Evolutionary conservation across 1,139 yeast genomes (phyloP).

Genomic region (Lizanozyma gosingica): DNA sequence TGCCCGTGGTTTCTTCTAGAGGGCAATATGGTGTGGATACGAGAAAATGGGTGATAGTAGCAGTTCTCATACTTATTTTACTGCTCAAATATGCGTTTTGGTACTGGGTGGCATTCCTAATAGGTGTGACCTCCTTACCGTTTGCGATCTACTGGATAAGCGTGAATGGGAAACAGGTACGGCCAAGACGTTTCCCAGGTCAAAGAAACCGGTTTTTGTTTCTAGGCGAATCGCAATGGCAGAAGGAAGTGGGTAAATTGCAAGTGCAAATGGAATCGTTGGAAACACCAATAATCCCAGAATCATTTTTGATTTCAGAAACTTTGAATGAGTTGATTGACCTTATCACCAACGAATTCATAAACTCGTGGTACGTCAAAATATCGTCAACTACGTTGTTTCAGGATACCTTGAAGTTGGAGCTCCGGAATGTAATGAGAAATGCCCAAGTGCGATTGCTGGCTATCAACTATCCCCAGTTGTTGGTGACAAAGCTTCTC

Average conservation of each 20-base stretch:
- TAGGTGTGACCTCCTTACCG: constrained; percentile 4
- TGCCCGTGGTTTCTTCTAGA: too few species aligned
- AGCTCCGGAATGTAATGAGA: constrained; percentile 35
- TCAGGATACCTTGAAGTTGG: constrained; percentile 42
- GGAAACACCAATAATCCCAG: constrained; percentile 30
- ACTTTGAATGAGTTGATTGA: constrained; percentile 45
- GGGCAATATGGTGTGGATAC: too few species aligned
- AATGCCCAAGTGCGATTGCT: constrained; percentile 33
- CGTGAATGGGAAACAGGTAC: background rate
- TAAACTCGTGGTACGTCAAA: constrained; percentile 53
- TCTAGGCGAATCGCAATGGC: constrained; percentile 6
- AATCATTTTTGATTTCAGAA: constrained; percentile 45
- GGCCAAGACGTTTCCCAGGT: background rate
- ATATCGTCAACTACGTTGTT: constrained; percentile 44
- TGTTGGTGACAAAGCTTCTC: constrained; percentile 48
- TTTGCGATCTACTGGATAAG: background rate
- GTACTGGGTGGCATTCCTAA: constrained; percentile 6
- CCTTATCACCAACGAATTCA: constrained; percentile 50
- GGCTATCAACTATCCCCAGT: constrained; percentile 43
- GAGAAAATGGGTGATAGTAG: background rate
- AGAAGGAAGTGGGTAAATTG: constrained; percentile 4
- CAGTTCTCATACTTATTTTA: constrained; percentile 1
- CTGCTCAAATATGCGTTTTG: constrained; percentile 6
- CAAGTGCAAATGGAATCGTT: constrained; percentile 2
- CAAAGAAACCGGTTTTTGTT: constrained; percentile 6